Conservation (phyloP, 768 basidiomycete genomes). For the Tephrocybe rancida region DNA sequence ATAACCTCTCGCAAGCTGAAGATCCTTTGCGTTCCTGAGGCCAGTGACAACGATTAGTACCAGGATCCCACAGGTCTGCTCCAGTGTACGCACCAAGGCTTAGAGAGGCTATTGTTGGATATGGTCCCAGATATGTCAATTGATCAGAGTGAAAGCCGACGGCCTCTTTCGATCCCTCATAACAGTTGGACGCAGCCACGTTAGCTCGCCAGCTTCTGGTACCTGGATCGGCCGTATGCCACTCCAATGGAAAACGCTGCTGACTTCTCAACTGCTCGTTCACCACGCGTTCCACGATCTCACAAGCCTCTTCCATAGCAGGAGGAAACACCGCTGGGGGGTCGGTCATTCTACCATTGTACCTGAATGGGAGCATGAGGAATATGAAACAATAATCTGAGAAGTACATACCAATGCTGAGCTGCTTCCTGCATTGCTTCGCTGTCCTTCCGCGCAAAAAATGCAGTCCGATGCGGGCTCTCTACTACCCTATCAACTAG, state of each 20-base stretch:
- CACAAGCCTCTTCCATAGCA: conserved; percentile 80
- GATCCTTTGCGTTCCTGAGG: conserved; percentile 61
- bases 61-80: neutral
- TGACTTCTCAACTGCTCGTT: conserved; percentile 70
- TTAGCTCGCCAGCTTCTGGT: conserved; percentile 69
- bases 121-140: conserved; percentile 80
- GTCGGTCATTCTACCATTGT: conserved; percentile 70
- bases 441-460: conserved; percentile 62
- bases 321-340: conserved; percentile 59
- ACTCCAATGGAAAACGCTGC: conserved; percentile 65
- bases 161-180: conserved; percentile 78
- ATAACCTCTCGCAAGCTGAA: conserved; percentile 82
- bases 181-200: conserved; percentile 85
- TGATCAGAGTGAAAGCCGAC: conserved; percentile 87
- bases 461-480: conserved; percentile 82
- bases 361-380: conserved; percentile 47
- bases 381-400: neutral
- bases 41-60: neutral
- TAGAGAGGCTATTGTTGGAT: conserved; percentile 83
- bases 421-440: conserved; percentile 72
- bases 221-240: conserved; percentile 41
- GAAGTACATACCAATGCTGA: conserved; percentile 61
- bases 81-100: conserved; percentile 60
- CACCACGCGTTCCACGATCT: conserved; percentile 67
- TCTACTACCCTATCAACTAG: conserved; percentile 81